phyloP scores from a whole-genome alignment of 163 green algal species.

The Scenedesmus sp. region DNA sequence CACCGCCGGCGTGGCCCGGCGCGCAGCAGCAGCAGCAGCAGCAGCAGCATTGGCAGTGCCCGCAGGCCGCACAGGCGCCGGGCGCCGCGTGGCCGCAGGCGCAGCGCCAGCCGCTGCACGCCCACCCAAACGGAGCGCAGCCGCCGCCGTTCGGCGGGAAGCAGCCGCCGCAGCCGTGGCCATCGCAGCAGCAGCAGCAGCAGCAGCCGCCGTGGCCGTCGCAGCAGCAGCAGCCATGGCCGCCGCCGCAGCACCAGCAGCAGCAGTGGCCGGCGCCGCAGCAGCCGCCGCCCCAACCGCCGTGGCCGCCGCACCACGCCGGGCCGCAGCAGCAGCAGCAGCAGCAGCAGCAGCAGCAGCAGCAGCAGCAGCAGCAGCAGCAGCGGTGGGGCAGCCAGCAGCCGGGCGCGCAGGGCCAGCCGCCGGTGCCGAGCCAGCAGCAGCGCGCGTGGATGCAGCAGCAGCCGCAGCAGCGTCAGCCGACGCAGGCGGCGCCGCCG shows the following conservation, averaged over 20 bases:
- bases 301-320: not conserved
- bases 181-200: not conserved
- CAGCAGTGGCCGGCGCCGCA: not conserved
- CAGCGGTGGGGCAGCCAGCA: not conserved
- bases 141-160: not conserved
- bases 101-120: not conserved
- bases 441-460: not conserved
- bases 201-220: not conserved
- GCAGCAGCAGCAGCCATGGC: not conserved
- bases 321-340: not conserved
- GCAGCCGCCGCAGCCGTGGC: not conserved
- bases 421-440: conserved; percentile 12
- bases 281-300: not conserved
- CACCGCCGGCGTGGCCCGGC: not conserved
- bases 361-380: not conserved
- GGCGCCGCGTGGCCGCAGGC: not conserved
- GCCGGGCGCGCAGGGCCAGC: not conserved
- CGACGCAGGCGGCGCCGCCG: conserved; percentile 1
- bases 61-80: not conserved
- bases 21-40: not conserved
- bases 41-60: not conserved
- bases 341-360: conserved; percentile 11
- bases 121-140: too few species aligned
- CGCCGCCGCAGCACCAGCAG: not conserved
- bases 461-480: not conserved